Evolutionary conservation across 2,329 filamentous ascomycete species (phyloP).

Genomic region (Scleromitrula shiraiana): DNA sequence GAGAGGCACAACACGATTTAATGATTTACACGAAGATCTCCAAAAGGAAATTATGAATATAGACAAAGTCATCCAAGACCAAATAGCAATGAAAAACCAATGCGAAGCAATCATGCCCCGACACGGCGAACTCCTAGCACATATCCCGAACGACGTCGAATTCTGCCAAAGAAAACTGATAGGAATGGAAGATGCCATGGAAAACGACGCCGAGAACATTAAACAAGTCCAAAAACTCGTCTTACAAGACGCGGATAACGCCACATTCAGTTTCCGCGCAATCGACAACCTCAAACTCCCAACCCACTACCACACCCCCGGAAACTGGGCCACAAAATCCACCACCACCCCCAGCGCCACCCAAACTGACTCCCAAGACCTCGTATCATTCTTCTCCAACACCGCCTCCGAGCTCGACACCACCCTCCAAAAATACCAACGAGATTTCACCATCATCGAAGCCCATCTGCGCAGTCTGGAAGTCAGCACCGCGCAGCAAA

Average conservation of each 20-base stretch:
- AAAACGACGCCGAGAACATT: slow-evolving; percentile 55
- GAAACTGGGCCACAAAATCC: slow-evolving; percentile 36
- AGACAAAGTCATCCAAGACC: slow-evolving; percentile 71
- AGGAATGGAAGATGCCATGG: slow-evolving; percentile 53
- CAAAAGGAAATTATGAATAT: slow-evolving; percentile 71
- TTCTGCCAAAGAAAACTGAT: slow-evolving; percentile 54
- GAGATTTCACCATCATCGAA: slow-evolving; percentile 56
- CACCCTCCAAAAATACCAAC: slow-evolving; percentile 49
- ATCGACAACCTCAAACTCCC: slow-evolving; percentile 70
- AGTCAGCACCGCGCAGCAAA: slow-evolving; percentile 48
- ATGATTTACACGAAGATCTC: slow-evolving; percentile 75
- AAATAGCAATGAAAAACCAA: slow-evolving; percentile 71
- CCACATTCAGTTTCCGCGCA: slow-evolving; percentile 62
- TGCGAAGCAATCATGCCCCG: slow-evolving; percentile 61
- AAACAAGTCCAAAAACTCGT: slow-evolving; percentile 47
- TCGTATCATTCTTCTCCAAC: slow-evolving; percentile 56
- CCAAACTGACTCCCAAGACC: slow-evolving; percentile 45
- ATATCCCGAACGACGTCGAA: slow-evolving; percentile 57
- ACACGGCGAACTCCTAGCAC: slow-evolving; percentile 55
- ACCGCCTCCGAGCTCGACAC: slow-evolving; percentile 53
- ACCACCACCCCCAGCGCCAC: slow-evolving; percentile 33
- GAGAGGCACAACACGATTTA: slow-evolving; percentile 82
- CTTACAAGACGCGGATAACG: slow-evolving; percentile 61
- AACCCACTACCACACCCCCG: slow-evolving; percentile 39
- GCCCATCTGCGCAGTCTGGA: slow-evolving; percentile 57